phyloP scores from a whole-genome alignment of 306 rosid species.

The Geum urbanum region DNA sequence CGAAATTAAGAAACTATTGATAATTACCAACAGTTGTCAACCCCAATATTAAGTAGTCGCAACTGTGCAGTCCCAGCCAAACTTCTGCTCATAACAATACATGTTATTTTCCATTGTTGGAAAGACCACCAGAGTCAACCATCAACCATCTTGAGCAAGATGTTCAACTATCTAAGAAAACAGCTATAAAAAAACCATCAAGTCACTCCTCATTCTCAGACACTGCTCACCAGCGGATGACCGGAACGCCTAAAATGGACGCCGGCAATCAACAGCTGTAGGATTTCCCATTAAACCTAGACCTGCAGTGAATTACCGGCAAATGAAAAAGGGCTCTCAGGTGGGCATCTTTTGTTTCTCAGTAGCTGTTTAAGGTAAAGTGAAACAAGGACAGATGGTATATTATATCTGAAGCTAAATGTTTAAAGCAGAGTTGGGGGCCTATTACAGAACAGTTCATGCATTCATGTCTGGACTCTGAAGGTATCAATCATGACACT shows the following conservation, averaged over 20 bases:
- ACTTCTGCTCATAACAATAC: conserved; percentile 15
- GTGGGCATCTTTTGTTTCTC: neutral
- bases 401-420: neutral
- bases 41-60: conserved; percentile 18
- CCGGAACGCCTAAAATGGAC: neutral
- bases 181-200: conserved; percentile 2
- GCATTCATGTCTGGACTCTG: neutral
- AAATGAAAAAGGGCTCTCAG: neutral
- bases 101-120: neutral
- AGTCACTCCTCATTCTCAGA: neutral
- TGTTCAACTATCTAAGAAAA: conserved; percentile 6
- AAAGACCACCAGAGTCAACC: neutral
- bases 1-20: neutral
- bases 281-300: neutral
- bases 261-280: neutral
- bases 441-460: conserved; percentile 20
- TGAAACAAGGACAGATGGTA: neutral
- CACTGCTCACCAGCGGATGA: neutral
- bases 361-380: neutral
- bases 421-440: neutral
- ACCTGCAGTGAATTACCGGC: neutral
- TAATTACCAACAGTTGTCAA: conserved; percentile 7
- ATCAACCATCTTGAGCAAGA: conserved; percentile 2
- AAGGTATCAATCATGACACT: conserved; percentile 12
- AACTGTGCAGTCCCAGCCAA: conserved; percentile 20